Percentiles rank a stretch among this genome's conserved stretches.
These are phyloP conservation scores for Adansonia gregorii DNA, from an alignment of 441 rosid genomes.

Conservation along the genomic window DNA sequence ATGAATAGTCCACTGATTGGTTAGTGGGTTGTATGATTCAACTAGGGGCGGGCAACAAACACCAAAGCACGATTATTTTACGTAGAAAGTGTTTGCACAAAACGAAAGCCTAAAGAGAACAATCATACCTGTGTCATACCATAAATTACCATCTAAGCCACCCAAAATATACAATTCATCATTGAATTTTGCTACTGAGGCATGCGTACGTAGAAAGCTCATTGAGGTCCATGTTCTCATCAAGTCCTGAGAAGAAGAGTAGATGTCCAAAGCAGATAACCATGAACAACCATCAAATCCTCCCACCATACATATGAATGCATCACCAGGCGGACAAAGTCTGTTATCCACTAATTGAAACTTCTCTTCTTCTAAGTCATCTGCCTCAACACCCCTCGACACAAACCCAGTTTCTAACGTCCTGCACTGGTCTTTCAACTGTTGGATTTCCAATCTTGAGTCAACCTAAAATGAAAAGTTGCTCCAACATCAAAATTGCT, in stretches of 20 bases:
- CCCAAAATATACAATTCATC: slow-evolving; percentile 35
- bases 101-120: neutral
- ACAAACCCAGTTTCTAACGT: slow-evolving; percentile 15
- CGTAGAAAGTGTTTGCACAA: neutral
- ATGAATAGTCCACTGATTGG: slow-evolving; percentile 29
- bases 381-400: neutral
- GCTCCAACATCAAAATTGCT: neutral
- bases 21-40: slow-evolving; percentile 33
- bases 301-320: slow-evolving; percentile 33
- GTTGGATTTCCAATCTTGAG: slow-evolving; percentile 46
- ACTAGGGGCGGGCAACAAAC: slow-evolving; percentile 27
- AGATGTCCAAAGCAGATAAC: slow-evolving; percentile 31
- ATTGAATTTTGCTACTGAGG: slow-evolving; percentile 31
- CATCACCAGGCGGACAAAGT: slow-evolving; percentile 11
- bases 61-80: neutral
- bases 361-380: slow-evolving; percentile 14
- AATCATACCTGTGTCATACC: slow-evolving; percentile 37
- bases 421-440: slow-evolving; percentile 33
- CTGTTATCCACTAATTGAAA: neutral
- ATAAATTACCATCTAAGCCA: slow-evolving; percentile 34
- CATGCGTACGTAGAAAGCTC: slow-evolving; percentile 26
- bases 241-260: slow-evolving; percentile 27
- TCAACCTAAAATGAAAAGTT: slow-evolving; percentile 38
- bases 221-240: slow-evolving; percentile 26
- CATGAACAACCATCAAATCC: slow-evolving; percentile 39